Evolutionary conservation across 768 basidiomycete genomes (phyloP), one percentile per base, ranked within the genome.

Genomic region (Termitomyces sp.): DNA sequence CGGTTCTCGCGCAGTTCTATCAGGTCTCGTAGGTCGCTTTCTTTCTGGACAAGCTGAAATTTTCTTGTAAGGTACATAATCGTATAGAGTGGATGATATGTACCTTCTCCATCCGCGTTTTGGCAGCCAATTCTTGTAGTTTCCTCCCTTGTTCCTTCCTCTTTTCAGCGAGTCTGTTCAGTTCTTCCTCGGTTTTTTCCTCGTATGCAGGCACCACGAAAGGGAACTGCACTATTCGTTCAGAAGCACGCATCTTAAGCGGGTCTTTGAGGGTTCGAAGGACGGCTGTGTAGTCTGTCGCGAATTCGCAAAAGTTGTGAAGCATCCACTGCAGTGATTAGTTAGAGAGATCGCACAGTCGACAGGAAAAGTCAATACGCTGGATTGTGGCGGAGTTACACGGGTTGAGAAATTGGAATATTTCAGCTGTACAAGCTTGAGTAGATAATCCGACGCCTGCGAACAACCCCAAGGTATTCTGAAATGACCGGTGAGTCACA

Each of bases 381-480:
- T 87, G 5, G 93, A 83, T 63, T 98, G 96, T 0, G 75, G 65
- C 15, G 80, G 65, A 0, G 89, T 89, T 11, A 98, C 82, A 42
- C 92, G 85, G 1, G 88, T 89, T 5, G 93, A 90, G 68, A 98
- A 98, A 45, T 78, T 87, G 26, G 96, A 89, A 66, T 98, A 97
- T 70, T 98, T 99, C 35, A 98, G 80, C 66, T 98, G 95, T 41
- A 95, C 85, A 21, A 96, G 84, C 65, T 94, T 97, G 57, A 95
- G 82, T 49, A 98, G 79, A 64, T 97, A 90, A 53, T 99, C 97
- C 0, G 91, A 84, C 1, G 93, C 84, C 64, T 98, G 95, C 2
- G 84, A 81, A 24, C 88, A 83, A 26, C 97, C 97, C 92, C 93
- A 98, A 4, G 93, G 90, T 70, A 99, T 90, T 59, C 95, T 97